These are phyloP conservation scores for Mastigamoeba balamuthi DNA, from an alignment of 78 protist genomes.

Conservation along the genomic window DNA sequence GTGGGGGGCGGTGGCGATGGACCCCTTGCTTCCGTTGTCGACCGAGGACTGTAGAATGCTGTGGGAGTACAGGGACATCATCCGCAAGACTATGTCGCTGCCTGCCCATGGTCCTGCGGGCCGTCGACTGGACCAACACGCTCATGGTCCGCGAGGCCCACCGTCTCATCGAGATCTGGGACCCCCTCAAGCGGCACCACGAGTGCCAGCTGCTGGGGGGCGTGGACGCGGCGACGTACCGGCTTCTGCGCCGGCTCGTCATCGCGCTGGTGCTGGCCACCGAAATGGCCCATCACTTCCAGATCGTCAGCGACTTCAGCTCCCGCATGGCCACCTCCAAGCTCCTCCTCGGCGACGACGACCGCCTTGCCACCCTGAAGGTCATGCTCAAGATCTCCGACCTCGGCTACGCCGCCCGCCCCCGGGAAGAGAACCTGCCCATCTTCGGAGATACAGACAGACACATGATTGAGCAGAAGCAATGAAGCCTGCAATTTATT, in stretches of 20 bases:
- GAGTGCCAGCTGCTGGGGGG: too few species aligned
- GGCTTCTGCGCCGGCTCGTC: background rate
- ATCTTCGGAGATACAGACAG: too few species aligned
- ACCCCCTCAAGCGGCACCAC: slow-evolving; percentile 21
- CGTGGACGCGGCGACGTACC: too few species aligned
- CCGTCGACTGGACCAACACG: background rate
- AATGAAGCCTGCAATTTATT: too few species aligned
- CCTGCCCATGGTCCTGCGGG: background rate
- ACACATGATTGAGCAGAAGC: too few species aligned
- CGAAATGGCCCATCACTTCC: slow-evolving; percentile 31
- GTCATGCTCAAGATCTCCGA: too few species aligned
- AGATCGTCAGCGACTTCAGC: slow-evolving; percentile 10
- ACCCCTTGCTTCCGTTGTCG: too few species aligned
- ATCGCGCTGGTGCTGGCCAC: slow-evolving; percentile 18
- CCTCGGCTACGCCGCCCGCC: too few species aligned
- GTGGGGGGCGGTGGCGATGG: slow-evolving; percentile 1
- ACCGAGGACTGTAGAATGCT: too few species aligned
- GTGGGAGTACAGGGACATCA: background rate
- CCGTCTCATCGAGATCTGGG: slow-evolving; percentile 27
- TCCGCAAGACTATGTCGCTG: background rate
- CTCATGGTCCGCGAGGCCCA: background rate
- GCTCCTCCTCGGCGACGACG: too few species aligned
- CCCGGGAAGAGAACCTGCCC: too few species aligned
- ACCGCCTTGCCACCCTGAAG: too few species aligned
- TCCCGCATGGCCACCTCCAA: background rate